Evolutionary conservation across 805 yeast species (phyloP).

Genomic region (Metschnikowia dekortorum): DNA sequence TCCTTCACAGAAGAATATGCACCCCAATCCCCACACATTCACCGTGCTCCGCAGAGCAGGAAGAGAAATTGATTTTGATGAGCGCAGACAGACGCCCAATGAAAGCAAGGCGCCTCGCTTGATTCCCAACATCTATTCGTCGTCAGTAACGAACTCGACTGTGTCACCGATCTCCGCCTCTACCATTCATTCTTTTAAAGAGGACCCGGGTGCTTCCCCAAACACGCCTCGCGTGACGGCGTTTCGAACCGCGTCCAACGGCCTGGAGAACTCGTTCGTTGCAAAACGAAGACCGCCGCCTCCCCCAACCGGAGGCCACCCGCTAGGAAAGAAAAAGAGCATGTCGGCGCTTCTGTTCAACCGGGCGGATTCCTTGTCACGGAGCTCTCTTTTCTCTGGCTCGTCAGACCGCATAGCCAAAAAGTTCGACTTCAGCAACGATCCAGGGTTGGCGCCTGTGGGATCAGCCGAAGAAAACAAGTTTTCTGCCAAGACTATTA

Average conservation of each 20-base stretch:
- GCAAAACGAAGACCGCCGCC: constrained; percentile 73
- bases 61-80: constrained; percentile 76
- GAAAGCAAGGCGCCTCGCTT: constrained; percentile 41
- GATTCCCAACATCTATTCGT: constrained; percentile 19
- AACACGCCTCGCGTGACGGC: not conserved
- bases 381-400: not conserved
- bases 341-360: not conserved
- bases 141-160: constrained; percentile 15
- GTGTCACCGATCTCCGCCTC: constrained; percentile 36
- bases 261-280: constrained; percentile 34
- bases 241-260: constrained; percentile 3
- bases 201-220: constrained; percentile 9
- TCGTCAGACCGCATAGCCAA: constrained; percentile 32
- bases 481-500: constrained; percentile 4
- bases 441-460: constrained; percentile 37
- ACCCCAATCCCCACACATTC: constrained; percentile 38
- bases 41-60: constrained; percentile 63
- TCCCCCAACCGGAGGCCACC: constrained; percentile 42
- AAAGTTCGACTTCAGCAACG: constrained; percentile 67
- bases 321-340: constrained; percentile 5
- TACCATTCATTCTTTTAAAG: constrained; percentile 27
- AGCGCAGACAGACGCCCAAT: constrained; percentile 72
- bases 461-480: constrained; percentile 9
- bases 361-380: constrained; percentile 2
- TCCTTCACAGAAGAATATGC: not conserved